Evolutionary conservation across 768 basidiomycete genomes (phyloP).

Genomic region (Rossbeevera mucosa): DNA sequence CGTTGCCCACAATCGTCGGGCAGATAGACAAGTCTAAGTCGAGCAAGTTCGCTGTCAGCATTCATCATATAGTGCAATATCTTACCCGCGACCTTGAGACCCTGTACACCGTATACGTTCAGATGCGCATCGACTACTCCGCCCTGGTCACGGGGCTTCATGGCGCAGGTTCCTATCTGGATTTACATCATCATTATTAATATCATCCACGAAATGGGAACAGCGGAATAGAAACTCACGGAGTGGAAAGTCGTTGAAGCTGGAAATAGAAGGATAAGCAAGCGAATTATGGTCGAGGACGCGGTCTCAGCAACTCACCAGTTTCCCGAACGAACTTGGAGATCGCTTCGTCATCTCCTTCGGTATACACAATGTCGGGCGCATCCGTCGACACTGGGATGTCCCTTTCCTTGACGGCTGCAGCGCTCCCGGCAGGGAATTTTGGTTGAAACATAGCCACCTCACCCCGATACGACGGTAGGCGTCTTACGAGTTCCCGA

Average conservation of each 20-base stretch:
- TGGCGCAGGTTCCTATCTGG: slow-evolving; percentile 54
- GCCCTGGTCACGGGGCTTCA: slow-evolving; percentile 55
- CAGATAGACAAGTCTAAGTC: slow-evolving; percentile 4
- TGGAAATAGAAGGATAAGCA: neutral
- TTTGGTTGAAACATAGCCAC: slow-evolving; percentile 11
- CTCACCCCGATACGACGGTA: slow-evolving; percentile 29
- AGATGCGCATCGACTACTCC: slow-evolving; percentile 61
- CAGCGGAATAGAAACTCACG: neutral
- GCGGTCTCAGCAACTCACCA: slow-evolving; percentile 5
- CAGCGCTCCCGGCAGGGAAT: slow-evolving; percentile 25
- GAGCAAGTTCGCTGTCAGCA: neutral
- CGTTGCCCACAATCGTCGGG: slow-evolving; percentile 3
- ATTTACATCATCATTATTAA: neutral
- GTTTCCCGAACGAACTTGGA: slow-evolving; percentile 21
- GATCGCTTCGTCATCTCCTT: slow-evolving; percentile 33
- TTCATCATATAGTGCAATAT: neutral
- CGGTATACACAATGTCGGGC: slow-evolving; percentile 32
- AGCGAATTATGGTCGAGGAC: neutral
- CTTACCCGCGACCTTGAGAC: slow-evolving; percentile 59
- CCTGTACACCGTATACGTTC: slow-evolving; percentile 58
- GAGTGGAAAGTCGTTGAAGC: neutral
- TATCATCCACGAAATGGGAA: neutral
- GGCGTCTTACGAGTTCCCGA: slow-evolving; percentile 52
- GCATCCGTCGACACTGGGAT: slow-evolving; percentile 14
- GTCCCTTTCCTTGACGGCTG: slow-evolving; percentile 11